These are phyloP conservation scores for Fusarium luffae DNA, from an alignment of 2,329 filamentous ascomycete species.

Conservation along the genomic window DNA sequence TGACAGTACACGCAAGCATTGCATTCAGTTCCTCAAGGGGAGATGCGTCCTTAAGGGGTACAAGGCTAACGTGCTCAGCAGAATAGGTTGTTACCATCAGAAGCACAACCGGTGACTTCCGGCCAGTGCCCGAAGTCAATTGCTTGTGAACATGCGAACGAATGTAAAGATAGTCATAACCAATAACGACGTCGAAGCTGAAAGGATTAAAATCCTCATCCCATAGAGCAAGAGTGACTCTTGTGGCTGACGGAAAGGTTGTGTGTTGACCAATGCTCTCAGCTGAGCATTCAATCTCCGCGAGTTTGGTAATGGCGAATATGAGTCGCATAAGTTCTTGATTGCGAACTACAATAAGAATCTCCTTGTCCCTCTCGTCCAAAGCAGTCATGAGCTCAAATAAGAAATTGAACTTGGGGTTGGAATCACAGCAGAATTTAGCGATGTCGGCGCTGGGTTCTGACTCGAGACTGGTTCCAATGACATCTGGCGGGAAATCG, in stretches of 20 bases:
- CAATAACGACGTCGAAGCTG: slow-evolving; percentile 63
- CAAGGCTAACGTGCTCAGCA: slow-evolving; percentile 66
- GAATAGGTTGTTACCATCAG: slow-evolving; percentile 62
- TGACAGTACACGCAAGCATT: slow-evolving; percentile 53
- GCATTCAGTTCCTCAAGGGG: slow-evolving; percentile 61
- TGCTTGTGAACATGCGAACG: slow-evolving; percentile 49
- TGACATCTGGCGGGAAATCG: slow-evolving; percentile 65
- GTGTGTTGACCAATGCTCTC: slow-evolving; percentile 46
- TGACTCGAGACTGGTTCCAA: slow-evolving; percentile 55
- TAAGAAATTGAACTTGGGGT: slow-evolving; percentile 70
- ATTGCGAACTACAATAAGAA: slow-evolving; percentile 66
- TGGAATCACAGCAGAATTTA: slow-evolving; percentile 66
- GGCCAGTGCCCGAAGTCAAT: slow-evolving; percentile 26
- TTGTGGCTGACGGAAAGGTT: slow-evolving; percentile 51
- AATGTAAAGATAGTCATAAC: slow-evolving; percentile 63
- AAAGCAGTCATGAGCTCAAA: slow-evolving; percentile 60
- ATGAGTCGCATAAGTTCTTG: slow-evolving; percentile 64
- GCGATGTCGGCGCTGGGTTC: slow-evolving; percentile 57
- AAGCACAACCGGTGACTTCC: slow-evolving; percentile 58
- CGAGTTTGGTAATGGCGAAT: slow-evolving; percentile 58
- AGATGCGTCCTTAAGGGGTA: slow-evolving; percentile 52
- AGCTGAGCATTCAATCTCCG: slow-evolving; percentile 52
- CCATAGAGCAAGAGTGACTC: slow-evolving; percentile 57
- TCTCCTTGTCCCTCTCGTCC: slow-evolving; percentile 56
- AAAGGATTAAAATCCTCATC: slow-evolving; percentile 52